These are phyloP conservation scores for Suhomyces emberorum DNA, from an alignment of 805 yeast species.

Conservation along the genomic window DNA sequence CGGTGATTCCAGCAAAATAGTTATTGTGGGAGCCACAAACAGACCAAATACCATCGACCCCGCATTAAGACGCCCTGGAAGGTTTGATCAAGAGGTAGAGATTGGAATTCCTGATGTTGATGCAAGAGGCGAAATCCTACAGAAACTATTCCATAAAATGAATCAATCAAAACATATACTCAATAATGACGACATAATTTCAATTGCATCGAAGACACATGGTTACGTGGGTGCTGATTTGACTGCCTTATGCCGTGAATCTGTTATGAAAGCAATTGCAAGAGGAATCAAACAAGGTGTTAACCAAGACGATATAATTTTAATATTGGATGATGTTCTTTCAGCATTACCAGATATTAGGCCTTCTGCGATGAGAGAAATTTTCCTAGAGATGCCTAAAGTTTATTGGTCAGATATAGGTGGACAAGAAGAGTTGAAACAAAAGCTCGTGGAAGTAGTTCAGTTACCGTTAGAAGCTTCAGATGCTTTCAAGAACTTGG, in stretches of 20 bases:
- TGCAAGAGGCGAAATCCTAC: slow-evolving; percentile 71
- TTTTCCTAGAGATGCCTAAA: slow-evolving; percentile 89
- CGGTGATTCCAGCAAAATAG: slow-evolving; percentile 61
- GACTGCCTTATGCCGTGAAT: slow-evolving; percentile 81
- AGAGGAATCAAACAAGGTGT: slow-evolving; percentile 42
- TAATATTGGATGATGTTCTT: slow-evolving; percentile 58
- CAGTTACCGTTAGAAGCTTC: slow-evolving; percentile 86
- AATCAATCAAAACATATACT: slow-evolving; percentile 44
- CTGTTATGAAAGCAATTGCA: slow-evolving; percentile 79
- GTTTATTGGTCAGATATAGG: slow-evolving; percentile 94
- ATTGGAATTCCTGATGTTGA: slow-evolving; percentile 88
- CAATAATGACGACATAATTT: slow-evolving; percentile 51
- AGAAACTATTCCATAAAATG: slow-evolving; percentile 57
- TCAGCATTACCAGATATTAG: slow-evolving; percentile 73
- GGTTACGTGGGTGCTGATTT: slow-evolving; percentile 98
- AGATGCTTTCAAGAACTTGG: slow-evolving; percentile 70
- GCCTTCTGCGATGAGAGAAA: slow-evolving; percentile 97
- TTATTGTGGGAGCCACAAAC: slow-evolving; percentile 72
- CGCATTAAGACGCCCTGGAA: slow-evolving; percentile 79
- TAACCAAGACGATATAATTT: slow-evolving; percentile 39
- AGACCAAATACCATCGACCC: slow-evolving; percentile 67
- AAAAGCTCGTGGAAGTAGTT: slow-evolving; percentile 82
- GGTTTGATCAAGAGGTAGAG: slow-evolving; percentile 87
- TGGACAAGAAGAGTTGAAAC: slow-evolving; percentile 83
- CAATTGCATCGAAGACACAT: slow-evolving; percentile 76